Conservation (phyloP, 805 yeast genomes). For the Nakazawaea holstii region DNA sequence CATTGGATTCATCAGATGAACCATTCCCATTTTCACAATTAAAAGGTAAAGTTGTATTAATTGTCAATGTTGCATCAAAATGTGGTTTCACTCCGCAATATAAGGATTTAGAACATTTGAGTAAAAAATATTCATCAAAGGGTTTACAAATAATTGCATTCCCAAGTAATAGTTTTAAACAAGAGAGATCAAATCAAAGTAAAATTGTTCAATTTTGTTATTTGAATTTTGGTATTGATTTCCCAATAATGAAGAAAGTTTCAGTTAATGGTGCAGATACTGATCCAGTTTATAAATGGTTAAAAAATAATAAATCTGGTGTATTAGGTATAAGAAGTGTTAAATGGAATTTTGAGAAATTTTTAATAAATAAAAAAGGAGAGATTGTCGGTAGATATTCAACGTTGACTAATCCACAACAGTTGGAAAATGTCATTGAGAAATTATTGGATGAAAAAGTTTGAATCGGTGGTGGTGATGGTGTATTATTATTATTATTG, state of each 20-base stretch:
- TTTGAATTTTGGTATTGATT: slow-evolving; percentile 72
- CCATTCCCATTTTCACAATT: slow-evolving; percentile 55
- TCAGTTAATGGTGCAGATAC: slow-evolving; percentile 74
- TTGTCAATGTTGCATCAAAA: slow-evolving; percentile 21
- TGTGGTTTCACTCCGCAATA: slow-evolving; percentile 57
- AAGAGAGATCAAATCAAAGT: slow-evolving; percentile 56
- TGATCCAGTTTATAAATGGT: slow-evolving; percentile 68
- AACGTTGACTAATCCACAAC: slow-evolving; percentile 26
- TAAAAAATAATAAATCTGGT: slow-evolving; percentile 50
- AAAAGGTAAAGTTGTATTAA: slow-evolving; percentile 76
- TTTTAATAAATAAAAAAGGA: slow-evolving; percentile 55
- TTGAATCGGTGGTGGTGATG: too few relatives aligned
- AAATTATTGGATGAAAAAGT: slow-evolving; percentile 46
- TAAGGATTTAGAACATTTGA: slow-evolving; percentile 51
- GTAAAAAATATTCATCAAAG: slow-evolving; percentile 45
- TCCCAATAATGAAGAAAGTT: slow-evolving; percentile 78
- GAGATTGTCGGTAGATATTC: slow-evolving; percentile 50
- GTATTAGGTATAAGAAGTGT: slow-evolving; percentile 58
- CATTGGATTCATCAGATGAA: slow-evolving; percentile 56
- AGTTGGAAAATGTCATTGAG: slow-evolving; percentile 55
- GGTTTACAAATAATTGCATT: slow-evolving; percentile 66
- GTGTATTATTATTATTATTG: neutral
- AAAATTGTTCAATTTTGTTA: slow-evolving; percentile 62
- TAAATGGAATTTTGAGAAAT: slow-evolving; percentile 80
- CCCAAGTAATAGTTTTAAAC: slow-evolving; percentile 74